Evolutionary conservation across 495 filamentous ascomycete species (phyloP).

Genomic region (Tricharina praecox): DNA sequence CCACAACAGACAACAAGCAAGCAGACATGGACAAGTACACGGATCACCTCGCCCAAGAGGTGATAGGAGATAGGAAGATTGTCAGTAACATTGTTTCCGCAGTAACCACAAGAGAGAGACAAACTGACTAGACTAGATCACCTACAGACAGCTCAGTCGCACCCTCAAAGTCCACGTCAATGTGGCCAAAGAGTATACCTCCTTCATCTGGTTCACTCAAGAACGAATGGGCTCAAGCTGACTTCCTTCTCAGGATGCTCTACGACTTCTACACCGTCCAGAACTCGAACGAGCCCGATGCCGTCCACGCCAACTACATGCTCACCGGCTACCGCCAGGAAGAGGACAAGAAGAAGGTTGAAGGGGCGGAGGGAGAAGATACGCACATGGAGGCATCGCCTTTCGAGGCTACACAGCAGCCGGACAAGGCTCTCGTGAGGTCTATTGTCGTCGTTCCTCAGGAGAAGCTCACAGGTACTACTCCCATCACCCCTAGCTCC

Average conservation of each 20-base stretch:
- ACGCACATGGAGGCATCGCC: conserved; percentile 57
- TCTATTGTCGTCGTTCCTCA: conserved; percentile 61
- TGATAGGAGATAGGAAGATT: conserved; percentile 59
- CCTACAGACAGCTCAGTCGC: conserved; percentile 66
- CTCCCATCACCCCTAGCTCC: not conserved
- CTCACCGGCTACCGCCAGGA: conserved; percentile 43
- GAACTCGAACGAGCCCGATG: conserved; percentile 52
- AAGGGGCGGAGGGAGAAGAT: conserved; percentile 40
- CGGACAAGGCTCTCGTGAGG: conserved; percentile 32
- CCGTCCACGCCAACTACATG: conserved; percentile 76
- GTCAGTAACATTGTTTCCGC: conserved; percentile 20
- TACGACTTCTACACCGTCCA: conserved; percentile 72
- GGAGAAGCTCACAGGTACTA: conserved; percentile 55
- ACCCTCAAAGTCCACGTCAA: conserved; percentile 68
- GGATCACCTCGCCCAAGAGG: conserved; percentile 52
- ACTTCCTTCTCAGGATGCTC: conserved; percentile 56
- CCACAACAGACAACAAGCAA: not conserved
- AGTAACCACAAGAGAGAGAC: not conserved
- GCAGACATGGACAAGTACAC: conserved; percentile 34
- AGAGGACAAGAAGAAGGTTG: not conserved
- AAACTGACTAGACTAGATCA: conserved; percentile 41
- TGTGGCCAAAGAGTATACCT: conserved; percentile 54
- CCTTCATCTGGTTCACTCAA: not conserved
- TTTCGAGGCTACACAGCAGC: conserved; percentile 39
- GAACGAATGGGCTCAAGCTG: no score